phyloP scores from a whole-genome alignment of 2,329 filamentous ascomycete species.

The Colletotrichum trifolii region DNA sequence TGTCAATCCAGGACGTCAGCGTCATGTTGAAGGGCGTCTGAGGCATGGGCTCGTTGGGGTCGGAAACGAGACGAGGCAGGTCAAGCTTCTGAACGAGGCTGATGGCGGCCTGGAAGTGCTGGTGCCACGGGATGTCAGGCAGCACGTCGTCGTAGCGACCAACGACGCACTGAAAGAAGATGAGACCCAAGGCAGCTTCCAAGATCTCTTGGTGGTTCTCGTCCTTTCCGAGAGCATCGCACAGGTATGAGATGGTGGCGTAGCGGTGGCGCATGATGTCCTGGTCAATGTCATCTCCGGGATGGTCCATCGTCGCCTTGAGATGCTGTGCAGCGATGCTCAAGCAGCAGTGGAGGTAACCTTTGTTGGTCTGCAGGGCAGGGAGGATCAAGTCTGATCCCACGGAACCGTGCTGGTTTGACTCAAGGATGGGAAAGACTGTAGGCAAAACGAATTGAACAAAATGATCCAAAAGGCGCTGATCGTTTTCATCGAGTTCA shows the following conservation, averaged over 20 bases:
- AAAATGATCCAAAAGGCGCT: conserved; percentile 89
- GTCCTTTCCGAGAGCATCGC: conserved; percentile 82
- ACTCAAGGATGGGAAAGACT: conserved; percentile 92
- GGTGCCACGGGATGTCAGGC: conserved; percentile 94
- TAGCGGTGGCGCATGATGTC: conserved; percentile 95
- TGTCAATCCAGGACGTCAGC: conserved; percentile 94
- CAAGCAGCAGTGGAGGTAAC: conserved; percentile 94
- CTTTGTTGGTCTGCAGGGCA: conserved; percentile 89
- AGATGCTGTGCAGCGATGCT: conserved; percentile 93
- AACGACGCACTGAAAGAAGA: conserved; percentile 95
- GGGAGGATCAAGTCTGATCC: conserved; percentile 86
- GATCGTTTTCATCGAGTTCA: conserved; percentile 88
- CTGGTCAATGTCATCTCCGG: conserved; percentile 80
- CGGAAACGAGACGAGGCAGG: conserved; percentile 75
- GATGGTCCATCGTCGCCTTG: conserved; percentile 78
- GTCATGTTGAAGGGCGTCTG: conserved; percentile 95
- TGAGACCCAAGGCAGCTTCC: conserved; percentile 92
- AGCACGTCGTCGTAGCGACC: conserved; percentile 86
- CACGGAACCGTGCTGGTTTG: conserved; percentile 86
- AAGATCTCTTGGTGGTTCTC: conserved; percentile 88
- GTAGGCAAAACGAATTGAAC: conserved; percentile 86
- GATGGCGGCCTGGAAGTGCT: conserved; percentile 93
- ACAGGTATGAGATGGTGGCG: conserved; percentile 86
- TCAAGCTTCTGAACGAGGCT: conserved; percentile 88
- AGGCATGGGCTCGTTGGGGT: conserved; percentile 66